Evolutionary conservation across 1,284 basidiomycete species (phyloP), one percentile per base, ranked within the genome.

Genomic region (Cutaneotrichosporon spelunceum): DNA sequence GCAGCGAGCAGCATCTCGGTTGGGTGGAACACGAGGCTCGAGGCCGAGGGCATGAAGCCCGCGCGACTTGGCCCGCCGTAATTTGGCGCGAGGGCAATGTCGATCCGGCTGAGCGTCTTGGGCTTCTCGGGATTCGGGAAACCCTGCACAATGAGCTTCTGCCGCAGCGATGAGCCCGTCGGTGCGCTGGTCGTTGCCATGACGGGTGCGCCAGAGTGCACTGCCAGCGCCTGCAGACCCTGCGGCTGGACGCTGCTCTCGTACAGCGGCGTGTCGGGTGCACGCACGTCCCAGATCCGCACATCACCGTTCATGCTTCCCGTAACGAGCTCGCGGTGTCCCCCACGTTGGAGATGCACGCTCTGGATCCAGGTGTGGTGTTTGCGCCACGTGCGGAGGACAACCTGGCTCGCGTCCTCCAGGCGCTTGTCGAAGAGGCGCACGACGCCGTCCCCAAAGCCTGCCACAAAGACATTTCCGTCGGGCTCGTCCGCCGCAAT

Each of bases 311-410:
- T 89, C 75, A 92, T 80, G 72, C 94, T 97, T 63, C 90, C 93
- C n/a, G 93, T 93, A 11, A 97, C 80, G 67, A 97, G 85, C 71
- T 95, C 91, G 19, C 84, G 83, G 23, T 83, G 81, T 8, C 85
- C 82, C 3, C 84, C 85, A 11, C 88, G 86, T 79, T 97, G 90
- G 82, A 93, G 89, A 66, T 88, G 87, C 34, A 94, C 89, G 67
- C 89, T 92, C 76, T 93, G 91, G 21, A 98, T 87, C 93, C 94
- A 98, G 10, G 89, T 86, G 34, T 85, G 83, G 79, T 99, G 95
- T 55, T 91, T 88, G 50, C 85, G 81, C 77, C 90, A 97, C 4
- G 87, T 85, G 53, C 89, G 82, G 47, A 78, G 57, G 6, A 95
- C 88, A 47, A 94, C 86, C n/a, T 89, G 86, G 61, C 91, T 86